phyloP scores from a whole-genome alignment of 495 filamentous ascomycete species.

The Hypoxylon intermedium region DNA sequence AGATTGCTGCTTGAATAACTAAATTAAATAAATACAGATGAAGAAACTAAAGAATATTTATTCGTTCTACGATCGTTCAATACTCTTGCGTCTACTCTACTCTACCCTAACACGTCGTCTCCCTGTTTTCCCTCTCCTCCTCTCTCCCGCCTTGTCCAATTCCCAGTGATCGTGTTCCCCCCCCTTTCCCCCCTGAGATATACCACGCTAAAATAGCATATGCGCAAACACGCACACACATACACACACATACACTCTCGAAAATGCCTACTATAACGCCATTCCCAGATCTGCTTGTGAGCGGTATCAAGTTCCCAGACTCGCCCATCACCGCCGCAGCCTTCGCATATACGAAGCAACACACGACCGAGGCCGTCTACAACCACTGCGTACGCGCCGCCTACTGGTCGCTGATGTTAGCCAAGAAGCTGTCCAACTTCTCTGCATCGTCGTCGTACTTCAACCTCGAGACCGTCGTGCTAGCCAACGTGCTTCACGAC shows the following conservation, averaged over 20 bases:
- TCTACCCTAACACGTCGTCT: too few relatives aligned
- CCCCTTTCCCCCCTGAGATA: background rate
- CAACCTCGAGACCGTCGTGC: conserved; percentile 54
- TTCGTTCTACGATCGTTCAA: too few relatives aligned
- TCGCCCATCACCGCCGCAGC: conserved; percentile 42
- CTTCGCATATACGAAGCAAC: conserved; percentile 47
- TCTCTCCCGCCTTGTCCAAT: too few relatives aligned
- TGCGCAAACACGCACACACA: background rate
- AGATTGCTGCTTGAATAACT: too few relatives aligned
- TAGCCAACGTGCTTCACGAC: conserved; percentile 60
- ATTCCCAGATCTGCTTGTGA: conserved; percentile 19
- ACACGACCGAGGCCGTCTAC: conserved; percentile 46
- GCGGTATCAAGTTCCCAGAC: conserved; percentile 42
- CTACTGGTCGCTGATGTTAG: conserved; percentile 52
- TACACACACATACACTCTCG: background rate
- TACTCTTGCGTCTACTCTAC: too few relatives aligned
- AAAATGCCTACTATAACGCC: conserved; percentile 12
- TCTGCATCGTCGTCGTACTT: conserved; percentile 7
- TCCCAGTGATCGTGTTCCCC: too few relatives aligned
- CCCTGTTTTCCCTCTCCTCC: too few relatives aligned
- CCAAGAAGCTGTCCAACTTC: conserved; percentile 44
- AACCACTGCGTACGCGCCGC: conserved; percentile 59
- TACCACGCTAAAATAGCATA: background rate
- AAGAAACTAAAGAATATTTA: too few relatives aligned
- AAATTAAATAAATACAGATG: too few relatives aligned